These are phyloP conservation scores for Pisolithus albus DNA, from an alignment of 768 basidiomycete species.

Conservation along the genomic window DNA sequence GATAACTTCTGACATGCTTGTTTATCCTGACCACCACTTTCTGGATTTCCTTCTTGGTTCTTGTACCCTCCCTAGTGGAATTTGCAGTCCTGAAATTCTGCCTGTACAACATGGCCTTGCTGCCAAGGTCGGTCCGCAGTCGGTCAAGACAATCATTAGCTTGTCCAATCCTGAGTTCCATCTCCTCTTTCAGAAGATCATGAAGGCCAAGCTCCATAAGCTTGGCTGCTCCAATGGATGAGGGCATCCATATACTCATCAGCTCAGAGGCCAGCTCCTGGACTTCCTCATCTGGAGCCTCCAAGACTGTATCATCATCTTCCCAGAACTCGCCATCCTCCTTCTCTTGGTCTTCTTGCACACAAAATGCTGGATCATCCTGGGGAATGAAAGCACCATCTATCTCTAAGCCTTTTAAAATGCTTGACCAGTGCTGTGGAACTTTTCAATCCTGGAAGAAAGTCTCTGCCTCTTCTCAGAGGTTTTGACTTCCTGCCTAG, in stretches of 20 bases:
- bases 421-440: not conserved
- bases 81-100: not conserved
- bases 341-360: not conserved
- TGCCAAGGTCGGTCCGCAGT: not conserved
- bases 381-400: not conserved
- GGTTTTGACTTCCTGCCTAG: not conserved
- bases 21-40: not conserved
- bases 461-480: not conserved
- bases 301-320: not conserved
- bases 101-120: constrained; percentile 2
- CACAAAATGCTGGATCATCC: not conserved
- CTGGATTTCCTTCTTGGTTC: not conserved
- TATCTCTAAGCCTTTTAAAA: not conserved
- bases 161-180: constrained; percentile 2
- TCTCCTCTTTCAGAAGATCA: not conserved
- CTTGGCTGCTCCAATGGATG: not conserved
- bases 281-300: not conserved
- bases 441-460: not conserved
- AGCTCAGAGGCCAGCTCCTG: not conserved
- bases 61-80: not conserved
- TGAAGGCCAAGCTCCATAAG: not conserved
- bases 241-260: constrained; percentile 5
- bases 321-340: not conserved
- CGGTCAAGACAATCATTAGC: constrained; percentile 2
- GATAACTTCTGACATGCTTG: not conserved